Evolutionary conservation across 2,329 filamentous ascomycete genomes (phyloP), one percentile per base, ranked within the genome.

Genomic region (Diplodia corticola): DNA sequence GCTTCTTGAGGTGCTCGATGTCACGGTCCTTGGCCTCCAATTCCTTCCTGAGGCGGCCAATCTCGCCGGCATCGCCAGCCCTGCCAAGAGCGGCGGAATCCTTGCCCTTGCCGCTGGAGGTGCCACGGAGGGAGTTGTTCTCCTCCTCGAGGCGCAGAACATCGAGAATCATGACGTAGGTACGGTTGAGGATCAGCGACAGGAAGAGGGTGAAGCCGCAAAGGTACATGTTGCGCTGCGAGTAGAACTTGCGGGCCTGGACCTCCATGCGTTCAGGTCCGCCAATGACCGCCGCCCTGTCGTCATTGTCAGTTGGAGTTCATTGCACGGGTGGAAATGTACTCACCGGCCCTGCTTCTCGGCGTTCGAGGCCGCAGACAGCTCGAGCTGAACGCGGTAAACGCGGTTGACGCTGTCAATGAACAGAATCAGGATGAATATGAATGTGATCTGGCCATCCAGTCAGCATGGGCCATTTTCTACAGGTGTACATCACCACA

Each of bases 221-320:
- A 69, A 99, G 93, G 83, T 99, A 99, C 95, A 99, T 99, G 88
- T 99, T 99, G 80, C 95, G 93, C 84, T 99, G 94, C 69, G 93
- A 97, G 87, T 99, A 99, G 86, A 99, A 99, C 83, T 99, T 99
- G 86, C 95, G 93, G 71, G 95, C 94, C 81, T 99, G 95, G 63
- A 98, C 94, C 82, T 99, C 95, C 87, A 96, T 93, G 70, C 95
- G 94, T 79, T 98, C 95, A 77, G 92, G 90, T 70, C 95, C 82
- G 54, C 81, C 94, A 74, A 97, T 88, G 68, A 93, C 88, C 61
- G 89, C 87, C 66, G 85, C 83, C 76, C 90, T 88, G 72, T 69
- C 63, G 4, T 20, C 4, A 40, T 37, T n/a, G 20, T 30, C 4
- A 35, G 60, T 53, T 26, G 53, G 12, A n/a, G 26, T 67, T 54